These are phyloP conservation scores for Mycena vulgaris DNA, from an alignment of 768 basidiomycete species.

Conservation along the genomic window DNA sequence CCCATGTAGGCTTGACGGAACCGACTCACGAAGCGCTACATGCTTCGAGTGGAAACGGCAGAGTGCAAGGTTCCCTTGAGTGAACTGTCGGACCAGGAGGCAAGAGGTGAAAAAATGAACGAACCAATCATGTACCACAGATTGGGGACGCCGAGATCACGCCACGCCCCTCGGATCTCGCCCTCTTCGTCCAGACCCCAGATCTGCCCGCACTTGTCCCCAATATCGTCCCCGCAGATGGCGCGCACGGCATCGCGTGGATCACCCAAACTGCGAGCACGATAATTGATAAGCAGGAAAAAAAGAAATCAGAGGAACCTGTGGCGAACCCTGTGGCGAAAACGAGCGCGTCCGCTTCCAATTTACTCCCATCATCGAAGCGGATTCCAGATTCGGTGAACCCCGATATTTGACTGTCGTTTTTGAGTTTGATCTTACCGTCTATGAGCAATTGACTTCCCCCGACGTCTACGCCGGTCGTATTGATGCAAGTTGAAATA, in stretches of 20 bases:
- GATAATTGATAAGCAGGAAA: too few relatives aligned
- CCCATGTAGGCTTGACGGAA: background rate
- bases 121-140: constrained; percentile 75
- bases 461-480: constrained; percentile 75
- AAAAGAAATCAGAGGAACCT: too few relatives aligned
- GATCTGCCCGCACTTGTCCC: constrained; percentile 60
- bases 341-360: constrained; percentile 69
- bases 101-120: background rate
- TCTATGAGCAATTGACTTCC: constrained; percentile 73
- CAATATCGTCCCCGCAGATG: constrained; percentile 67
- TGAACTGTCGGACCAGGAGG: too few relatives aligned
- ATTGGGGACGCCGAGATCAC: constrained; percentile 67
- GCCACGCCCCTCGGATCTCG: constrained; percentile 66
- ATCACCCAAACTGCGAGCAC: constrained; percentile 57
- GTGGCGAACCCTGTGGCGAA: constrained; percentile 73
- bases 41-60: constrained; percentile 80
- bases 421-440: constrained; percentile 82
- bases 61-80: constrained; percentile 68
- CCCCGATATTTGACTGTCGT: constrained; percentile 62
- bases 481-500: too few relatives aligned
- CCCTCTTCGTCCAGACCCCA: constrained; percentile 80
- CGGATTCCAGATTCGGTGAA: constrained; percentile 62
- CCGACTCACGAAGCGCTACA: constrained; percentile 73
- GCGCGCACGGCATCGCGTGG: constrained; percentile 53
- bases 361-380: constrained; percentile 64